Conservation (phyloP, 352 stramenopile genomes). For the Globisporangium lucens region DNA sequence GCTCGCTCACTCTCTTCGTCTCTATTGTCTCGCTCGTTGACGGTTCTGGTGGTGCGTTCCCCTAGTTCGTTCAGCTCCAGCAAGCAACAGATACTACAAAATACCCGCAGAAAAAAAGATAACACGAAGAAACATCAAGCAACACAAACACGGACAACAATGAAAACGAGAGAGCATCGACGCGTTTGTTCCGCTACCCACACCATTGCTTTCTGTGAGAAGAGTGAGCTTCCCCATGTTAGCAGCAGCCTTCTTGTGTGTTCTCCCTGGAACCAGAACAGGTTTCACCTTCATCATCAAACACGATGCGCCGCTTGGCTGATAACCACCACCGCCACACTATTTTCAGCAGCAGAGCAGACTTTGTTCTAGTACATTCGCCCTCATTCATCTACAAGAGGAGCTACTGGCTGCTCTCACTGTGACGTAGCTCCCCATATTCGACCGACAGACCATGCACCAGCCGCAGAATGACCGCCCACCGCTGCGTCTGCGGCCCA, state of each 20-base stretch:
- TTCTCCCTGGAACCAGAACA: neutral
- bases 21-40: neutral
- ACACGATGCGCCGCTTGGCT: neutral
- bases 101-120: neutral
- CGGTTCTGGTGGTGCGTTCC: constrained; percentile 14
- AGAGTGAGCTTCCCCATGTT: too few relatives aligned
- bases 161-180: neutral
- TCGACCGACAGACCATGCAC: constrained; percentile 3
- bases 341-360: constrained; percentile 4
- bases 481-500: constrained; percentile 32
- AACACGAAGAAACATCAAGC: neutral
- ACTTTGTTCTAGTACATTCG: neutral
- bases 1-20: neutral
- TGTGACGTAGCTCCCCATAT: neutral
- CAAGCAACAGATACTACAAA: constrained; percentile 2
- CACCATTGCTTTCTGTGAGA: neutral
- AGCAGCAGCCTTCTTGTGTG: neutral
- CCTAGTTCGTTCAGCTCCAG: neutral
- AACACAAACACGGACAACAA: neutral
- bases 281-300: neutral
- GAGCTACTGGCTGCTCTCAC: neutral
- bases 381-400: neutral
- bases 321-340: neutral
- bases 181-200: neutral
- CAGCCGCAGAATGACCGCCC: neutral